Base-by-base conservation (phyloP, 352 stramenopile species). In the Globisporangium emineosum region DNA sequence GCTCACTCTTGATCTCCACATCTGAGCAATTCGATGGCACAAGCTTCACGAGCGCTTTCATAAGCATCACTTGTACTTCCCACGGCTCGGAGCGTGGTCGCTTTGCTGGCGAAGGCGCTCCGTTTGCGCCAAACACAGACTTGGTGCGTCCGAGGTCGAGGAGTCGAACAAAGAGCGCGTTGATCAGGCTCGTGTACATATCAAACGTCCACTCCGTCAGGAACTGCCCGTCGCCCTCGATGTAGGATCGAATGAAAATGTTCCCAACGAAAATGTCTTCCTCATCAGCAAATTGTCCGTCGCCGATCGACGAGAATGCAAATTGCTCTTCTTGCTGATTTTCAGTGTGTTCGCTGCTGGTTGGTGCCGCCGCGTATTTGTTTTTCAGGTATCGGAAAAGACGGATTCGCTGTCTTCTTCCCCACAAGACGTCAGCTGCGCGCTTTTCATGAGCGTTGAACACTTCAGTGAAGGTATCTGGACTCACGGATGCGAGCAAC, bases 221-320 rank as follows among this genome's bases (percentile, higher is more conserved):
- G 55, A 95, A 93, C 30, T 88, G 70, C 0, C 87, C 87, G 57
- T 93, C 77, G 23, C 80, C 83, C 70, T 93, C 81, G 52, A 95
- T 85, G 63, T 91, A 95, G 17, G 85, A 91, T 15, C 74, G 73
- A 25, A 95, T 33, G 59, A 94, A 95, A 57, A 95, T 90, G 49
- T 92, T 88, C 10, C 83, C 80, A 5, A 94, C 80, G 33, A 89
- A 91, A 17, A 94, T 69, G 62, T 94, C 81, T 6, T 88, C 75
- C 32, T 67, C 74, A 6, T 83, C 67, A 57, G 73, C 63, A 52
- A 77, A 66, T 60, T 64, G 43, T 7, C 76, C n/a, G 6, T 52
- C 51, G 58, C 42, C 23, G 65, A 61, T 54, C 29, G 35, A 25
- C 17, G 65, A 47, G 42, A 72, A 33, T 25, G 52, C 50, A 67